These are phyloP conservation scores for Trametes pubescens DNA, from an alignment of 1,284 basidiomycete species.

Conservation along the genomic window DNA sequence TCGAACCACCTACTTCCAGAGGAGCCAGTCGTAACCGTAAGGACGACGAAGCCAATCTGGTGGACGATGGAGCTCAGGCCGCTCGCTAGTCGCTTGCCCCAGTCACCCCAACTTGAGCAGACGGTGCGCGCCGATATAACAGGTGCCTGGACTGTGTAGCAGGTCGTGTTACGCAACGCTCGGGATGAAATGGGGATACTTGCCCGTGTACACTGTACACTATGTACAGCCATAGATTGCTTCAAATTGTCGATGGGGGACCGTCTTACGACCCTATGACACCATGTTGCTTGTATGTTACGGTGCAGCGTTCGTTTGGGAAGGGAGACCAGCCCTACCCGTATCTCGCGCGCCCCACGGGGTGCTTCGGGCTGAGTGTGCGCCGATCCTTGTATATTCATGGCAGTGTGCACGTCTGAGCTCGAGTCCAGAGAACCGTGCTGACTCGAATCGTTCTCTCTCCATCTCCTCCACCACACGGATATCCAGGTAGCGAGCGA, in stretches of 20 bases:
- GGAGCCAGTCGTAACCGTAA: constrained; percentile 69
- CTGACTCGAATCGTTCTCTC: background rate
- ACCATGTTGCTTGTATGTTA: too few species aligned
- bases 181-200: constrained; percentile 4
- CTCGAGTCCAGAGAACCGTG: too few species aligned
- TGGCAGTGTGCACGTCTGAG: too few species aligned
- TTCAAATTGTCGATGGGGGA: background rate
- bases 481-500: background rate
- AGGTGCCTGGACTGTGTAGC: background rate
- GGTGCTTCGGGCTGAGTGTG: too few species aligned
- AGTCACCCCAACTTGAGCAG: background rate
- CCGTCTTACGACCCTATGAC: too few species aligned
- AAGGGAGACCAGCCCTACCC: background rate
- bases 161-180: background rate
- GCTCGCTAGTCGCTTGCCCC: background rate
- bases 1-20: constrained; percentile 87
- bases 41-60: constrained; percentile 86
- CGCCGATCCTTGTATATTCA: too few species aligned
- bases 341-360: too few species aligned
- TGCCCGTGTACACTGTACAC: background rate
- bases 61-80: constrained; percentile 62
- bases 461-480: background rate
- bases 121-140: background rate
- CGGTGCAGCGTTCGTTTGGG: too few species aligned
- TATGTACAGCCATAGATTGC: background rate